Conservation (phyloP, 495 filamentous ascomycete species). For the Lasiosphaeriaceae sp. region DNA sequence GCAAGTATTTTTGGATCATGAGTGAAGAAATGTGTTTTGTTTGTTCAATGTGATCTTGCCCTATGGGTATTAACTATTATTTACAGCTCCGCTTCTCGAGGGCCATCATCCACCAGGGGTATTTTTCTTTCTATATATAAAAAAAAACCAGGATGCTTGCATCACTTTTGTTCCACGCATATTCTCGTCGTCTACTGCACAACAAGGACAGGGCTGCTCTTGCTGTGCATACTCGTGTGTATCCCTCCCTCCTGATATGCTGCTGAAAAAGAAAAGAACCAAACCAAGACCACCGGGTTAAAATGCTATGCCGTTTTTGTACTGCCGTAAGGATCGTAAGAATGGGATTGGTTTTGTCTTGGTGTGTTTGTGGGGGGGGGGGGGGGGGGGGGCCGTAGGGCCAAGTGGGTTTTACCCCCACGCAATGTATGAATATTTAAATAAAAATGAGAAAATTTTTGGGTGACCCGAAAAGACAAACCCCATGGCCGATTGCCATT, state of each 20-base stretch:
- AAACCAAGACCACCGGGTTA: not conserved
- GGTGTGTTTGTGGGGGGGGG: not conserved
- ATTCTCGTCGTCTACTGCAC: not conserved
- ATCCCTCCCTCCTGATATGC: not conserved
- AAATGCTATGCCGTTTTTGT: slow-evolving; percentile 11
- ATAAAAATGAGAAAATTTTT: no score
- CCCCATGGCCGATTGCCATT: no score
- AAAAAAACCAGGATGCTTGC: not conserved
- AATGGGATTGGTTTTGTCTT: slow-evolving; percentile 3
- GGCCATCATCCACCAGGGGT: not conserved
- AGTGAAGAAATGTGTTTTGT: not conserved
- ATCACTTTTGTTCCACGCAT: not conserved
- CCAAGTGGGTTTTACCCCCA: no score
- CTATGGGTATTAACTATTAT: slow-evolving; percentile 19
- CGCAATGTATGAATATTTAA: no score
- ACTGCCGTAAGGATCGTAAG: slow-evolving; percentile 17
- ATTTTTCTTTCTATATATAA: not conserved
- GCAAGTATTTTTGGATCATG: not conserved
- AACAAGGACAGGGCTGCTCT: not conserved
- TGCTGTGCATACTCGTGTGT: not conserved
- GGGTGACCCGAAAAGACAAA: no score
- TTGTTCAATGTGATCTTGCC: not conserved
- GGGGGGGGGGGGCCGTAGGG: not conserved
- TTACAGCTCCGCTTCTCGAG: slow-evolving; percentile 1
- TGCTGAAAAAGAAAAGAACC: slow-evolving; percentile 1